Evolutionary conservation across 805 yeast genomes (phyloP).

Genomic region (Komagataella kurtzmanii): DNA sequence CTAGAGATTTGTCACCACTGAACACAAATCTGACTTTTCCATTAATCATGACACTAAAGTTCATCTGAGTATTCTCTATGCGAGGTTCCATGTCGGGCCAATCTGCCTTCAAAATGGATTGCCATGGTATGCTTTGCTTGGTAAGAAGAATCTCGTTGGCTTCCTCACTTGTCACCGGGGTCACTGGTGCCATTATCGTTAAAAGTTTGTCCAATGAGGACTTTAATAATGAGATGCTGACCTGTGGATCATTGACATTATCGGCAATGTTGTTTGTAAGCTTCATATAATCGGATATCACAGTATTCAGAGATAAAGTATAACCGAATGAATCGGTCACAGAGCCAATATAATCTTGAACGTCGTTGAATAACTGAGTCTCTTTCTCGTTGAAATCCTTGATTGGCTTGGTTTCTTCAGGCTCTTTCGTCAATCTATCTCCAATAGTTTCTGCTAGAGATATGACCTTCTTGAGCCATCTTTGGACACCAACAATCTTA

Average conservation of each 20-base stretch:
- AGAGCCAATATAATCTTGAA: conserved; percentile 30
- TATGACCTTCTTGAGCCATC: conserved; percentile 67
- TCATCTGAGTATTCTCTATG: conserved; percentile 22
- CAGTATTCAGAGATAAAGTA: conserved; percentile 62
- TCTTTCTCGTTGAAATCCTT: conserved; percentile 26
- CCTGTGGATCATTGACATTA: conserved; percentile 21
- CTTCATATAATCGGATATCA: conserved; percentile 85
- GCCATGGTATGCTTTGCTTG: conserved; percentile 19
- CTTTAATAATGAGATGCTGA: conserved; percentile 27
- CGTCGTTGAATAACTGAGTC: conserved; percentile 40
- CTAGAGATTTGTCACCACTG: conserved; percentile 19
- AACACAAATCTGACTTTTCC: conserved; percentile 50
- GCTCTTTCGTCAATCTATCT: conserved; percentile 1
- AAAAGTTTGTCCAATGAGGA: conserved; percentile 40
- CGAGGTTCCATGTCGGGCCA: conserved; percentile 48
- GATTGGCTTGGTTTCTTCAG: not conserved
- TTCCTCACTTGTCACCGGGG: conserved; percentile 78
- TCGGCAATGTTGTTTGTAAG: conserved; percentile 38
- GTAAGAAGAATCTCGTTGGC: conserved; percentile 43
- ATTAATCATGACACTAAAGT: conserved; percentile 54
- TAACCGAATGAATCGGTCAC: conserved; percentile 48
- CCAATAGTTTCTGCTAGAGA: conserved; percentile 13
- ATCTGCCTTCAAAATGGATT: conserved; percentile 36
- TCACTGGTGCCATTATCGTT: conserved; percentile 61
- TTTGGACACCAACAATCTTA: conserved; percentile 73